Evolutionary conservation across 1,284 basidiomycete species (phyloP).

Genomic region (Fomitopsis palustris): DNA sequence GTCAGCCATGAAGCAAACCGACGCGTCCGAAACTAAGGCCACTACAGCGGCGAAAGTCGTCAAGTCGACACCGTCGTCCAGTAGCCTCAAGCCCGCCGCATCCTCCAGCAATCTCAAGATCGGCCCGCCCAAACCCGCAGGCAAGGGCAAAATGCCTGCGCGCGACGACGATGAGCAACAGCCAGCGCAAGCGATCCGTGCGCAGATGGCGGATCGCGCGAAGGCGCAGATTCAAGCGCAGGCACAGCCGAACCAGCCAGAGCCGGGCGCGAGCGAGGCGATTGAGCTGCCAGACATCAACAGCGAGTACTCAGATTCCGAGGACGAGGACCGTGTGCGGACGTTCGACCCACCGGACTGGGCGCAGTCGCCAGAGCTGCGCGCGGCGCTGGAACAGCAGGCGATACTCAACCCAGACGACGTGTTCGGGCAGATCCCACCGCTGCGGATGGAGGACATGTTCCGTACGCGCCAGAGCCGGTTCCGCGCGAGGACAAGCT

Average conservation of each 20-base stretch:
- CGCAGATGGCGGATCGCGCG: slow-evolving; percentile 63
- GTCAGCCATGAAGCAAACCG: slow-evolving; percentile 29
- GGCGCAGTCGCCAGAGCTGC: slow-evolving; percentile 88
- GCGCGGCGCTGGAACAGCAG: slow-evolving; percentile 74
- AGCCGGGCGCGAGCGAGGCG: slow-evolving; percentile 61
- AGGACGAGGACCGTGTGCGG: slow-evolving; percentile 75
- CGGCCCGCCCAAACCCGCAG: slow-evolving; percentile 5
- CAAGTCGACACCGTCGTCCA: slow-evolving; percentile 7
- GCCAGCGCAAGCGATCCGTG: slow-evolving; percentile 58
- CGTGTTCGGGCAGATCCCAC: slow-evolving; percentile 84
- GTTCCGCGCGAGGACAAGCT: slow-evolving; percentile 86
- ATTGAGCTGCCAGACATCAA: slow-evolving; percentile 92
- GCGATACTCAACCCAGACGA: slow-evolving; percentile 87
- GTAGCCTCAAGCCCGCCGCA: slow-evolving; percentile 6
- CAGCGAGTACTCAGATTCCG: slow-evolving; percentile 94
- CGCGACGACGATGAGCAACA: slow-evolving; percentile 36
- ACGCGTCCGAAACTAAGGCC: slow-evolving; percentile 8
- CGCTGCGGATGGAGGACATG: slow-evolving; percentile 84
- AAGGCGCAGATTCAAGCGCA: slow-evolving; percentile 65
- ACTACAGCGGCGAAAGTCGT: slow-evolving; percentile 10
- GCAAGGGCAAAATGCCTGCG: slow-evolving; percentile 37
- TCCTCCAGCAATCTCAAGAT: slow-evolving; percentile 8
- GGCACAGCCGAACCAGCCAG: slow-evolving; percentile 28
- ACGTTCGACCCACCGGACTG: slow-evolving; percentile 78
- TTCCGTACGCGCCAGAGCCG: slow-evolving; percentile 72